Evolutionary conservation across 2,329 filamentous ascomycete genomes (phyloP), one percentile per base, ranked within the genome.

Genomic region (Zalaria sp.): DNA sequence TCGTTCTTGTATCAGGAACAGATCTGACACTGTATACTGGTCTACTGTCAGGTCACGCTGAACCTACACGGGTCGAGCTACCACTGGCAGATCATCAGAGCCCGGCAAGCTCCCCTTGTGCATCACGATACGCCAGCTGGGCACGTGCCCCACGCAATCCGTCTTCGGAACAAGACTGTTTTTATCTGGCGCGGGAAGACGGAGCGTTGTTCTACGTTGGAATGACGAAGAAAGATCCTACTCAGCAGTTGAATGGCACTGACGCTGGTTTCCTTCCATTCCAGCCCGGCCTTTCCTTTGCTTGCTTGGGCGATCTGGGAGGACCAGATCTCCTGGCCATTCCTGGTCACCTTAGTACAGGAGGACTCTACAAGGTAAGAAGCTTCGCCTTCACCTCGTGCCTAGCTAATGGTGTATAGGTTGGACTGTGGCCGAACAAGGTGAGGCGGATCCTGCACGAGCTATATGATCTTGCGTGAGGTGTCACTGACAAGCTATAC

Each of bases 151-250:
- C 77, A 45, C 78, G 89, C 5, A 72, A 77, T 25, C 71, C 71
- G 45, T 62, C 66, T 8, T 81, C 80, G 49, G 73, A 66, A 11
- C 77, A 79, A 31, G 91, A 96, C 54, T 77, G 81, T 45, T 77
- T 96, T 38, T 94, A 91, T 54, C 66, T 98, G 10, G 83, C 82
- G 7, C 77, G 88, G 42, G 89, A 96, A 61, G 89, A 96, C 55
- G 91, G 91, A 3, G 67, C 79, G 38, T 71, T 95, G 6, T 73
- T 79, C 41, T 83, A 81, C 48, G 61, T 89, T 4, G 79, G 86
- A 49, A 76, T 85, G 44, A 73, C 75, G 35, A 69, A 70, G 28
- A 58, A 66, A 38, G 60, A 61, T 4, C 66, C 47, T 72, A 69
- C 37, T 65, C 74, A 42, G 53, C 49, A 57, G 79, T 41, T 34